Evolutionary conservation across 1,284 basidiomycete species (phyloP).

Genomic region (Pyrrhoderma lamaoense): DNA sequence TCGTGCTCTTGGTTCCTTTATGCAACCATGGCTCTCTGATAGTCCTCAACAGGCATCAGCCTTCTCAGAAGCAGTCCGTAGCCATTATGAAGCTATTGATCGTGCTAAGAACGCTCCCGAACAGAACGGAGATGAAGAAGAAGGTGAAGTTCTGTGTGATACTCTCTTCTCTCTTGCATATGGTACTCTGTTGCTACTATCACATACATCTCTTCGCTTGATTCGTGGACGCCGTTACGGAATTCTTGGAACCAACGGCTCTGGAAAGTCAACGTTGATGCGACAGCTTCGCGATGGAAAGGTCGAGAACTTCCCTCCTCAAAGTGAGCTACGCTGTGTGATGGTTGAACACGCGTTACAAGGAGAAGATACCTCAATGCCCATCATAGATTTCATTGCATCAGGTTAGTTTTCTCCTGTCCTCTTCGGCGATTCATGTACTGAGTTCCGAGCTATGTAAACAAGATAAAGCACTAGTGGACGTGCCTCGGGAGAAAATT

Average conservation of each 20-base stretch:
- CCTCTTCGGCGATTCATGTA: background rate
- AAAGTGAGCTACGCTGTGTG: constrained; percentile 77
- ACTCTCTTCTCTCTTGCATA: constrained; percentile 96
- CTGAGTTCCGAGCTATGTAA: background rate
- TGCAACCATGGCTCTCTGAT: constrained; percentile 55
- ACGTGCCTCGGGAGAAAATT: constrained; percentile 62
- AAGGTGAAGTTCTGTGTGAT: constrained; percentile 85
- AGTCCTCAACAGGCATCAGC: constrained; percentile 37
- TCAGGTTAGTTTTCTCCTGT: constrained; percentile 45
- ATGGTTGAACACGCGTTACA: constrained; percentile 97
- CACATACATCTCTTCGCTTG: constrained; percentile 89
- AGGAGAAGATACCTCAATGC: constrained; percentile 79
- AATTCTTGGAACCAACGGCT: constrained; percentile 92
- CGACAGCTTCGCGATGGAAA: constrained; percentile 93
- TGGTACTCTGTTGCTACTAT: constrained; percentile 90
- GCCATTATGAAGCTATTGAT: constrained; percentile 75
- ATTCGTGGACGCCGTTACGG: constrained; percentile 91
- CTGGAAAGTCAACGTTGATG: constrained; percentile 95
- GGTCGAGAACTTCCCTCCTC: constrained; percentile 94
- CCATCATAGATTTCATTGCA: constrained; percentile 85
- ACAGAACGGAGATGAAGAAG: constrained; percentile 48
- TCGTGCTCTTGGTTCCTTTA: constrained; percentile 64
- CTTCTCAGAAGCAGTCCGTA: constrained; percentile 60
- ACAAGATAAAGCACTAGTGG: constrained; percentile 53
- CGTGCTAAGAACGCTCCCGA: constrained; percentile 50